Percentiles rank a stretch among this genome's conserved stretches.
Conservation (phyloP, 805 yeast genomes). For the Starmerella floricola region DNA sequence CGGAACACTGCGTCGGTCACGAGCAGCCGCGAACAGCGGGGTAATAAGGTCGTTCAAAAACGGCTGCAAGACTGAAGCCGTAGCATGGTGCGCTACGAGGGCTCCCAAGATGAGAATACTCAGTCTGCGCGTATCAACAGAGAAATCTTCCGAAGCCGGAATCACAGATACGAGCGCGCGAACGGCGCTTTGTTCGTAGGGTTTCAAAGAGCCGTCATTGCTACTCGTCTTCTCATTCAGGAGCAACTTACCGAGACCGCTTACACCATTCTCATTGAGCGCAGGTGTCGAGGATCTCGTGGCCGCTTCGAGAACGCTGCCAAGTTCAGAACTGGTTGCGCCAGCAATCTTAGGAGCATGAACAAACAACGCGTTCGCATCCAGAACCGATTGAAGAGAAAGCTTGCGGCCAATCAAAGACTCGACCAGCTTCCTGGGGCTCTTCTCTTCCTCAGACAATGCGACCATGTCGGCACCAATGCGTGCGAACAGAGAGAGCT, state of each 20-base stretch:
- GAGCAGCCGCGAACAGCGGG: slow-evolving; percentile 64
- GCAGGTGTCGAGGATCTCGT: slow-evolving; percentile 24
- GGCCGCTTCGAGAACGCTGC: slow-evolving; percentile 3
- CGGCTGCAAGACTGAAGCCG: slow-evolving; percentile 41
- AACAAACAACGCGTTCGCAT: slow-evolving; percentile 24
- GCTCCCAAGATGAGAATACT: slow-evolving; percentile 68
- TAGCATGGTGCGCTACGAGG: slow-evolving; percentile 46
- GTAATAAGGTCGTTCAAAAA: slow-evolving; percentile 50
- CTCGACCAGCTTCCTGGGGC: slow-evolving; percentile 30
- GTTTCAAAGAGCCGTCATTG: slow-evolving; percentile 24
- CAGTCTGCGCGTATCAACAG: slow-evolving; percentile 68
- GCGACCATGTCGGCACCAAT: slow-evolving; percentile 29
- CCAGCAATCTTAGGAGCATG: slow-evolving; percentile 23
- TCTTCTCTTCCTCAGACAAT: slow-evolving; percentile 33
- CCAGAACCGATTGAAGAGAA: slow-evolving; percentile 17
- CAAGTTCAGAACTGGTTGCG: slow-evolving; percentile 21
- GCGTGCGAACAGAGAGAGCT: slow-evolving; percentile 32
- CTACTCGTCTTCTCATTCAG: slow-evolving; percentile 27
- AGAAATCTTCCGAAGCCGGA: slow-evolving; percentile 47
- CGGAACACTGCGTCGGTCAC: no score
- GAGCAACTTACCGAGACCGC: slow-evolving; percentile 72
- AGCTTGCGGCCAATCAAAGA: slow-evolving; percentile 14
- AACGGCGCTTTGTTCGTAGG: slow-evolving; percentile 31
- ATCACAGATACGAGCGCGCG: slow-evolving; percentile 36
- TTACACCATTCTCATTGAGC: slow-evolving; percentile 53